Evolutionary conservation across 2,329 filamentous ascomycete genomes (phyloP).

Genomic region (Penicillium psychrosexuale): DNA sequence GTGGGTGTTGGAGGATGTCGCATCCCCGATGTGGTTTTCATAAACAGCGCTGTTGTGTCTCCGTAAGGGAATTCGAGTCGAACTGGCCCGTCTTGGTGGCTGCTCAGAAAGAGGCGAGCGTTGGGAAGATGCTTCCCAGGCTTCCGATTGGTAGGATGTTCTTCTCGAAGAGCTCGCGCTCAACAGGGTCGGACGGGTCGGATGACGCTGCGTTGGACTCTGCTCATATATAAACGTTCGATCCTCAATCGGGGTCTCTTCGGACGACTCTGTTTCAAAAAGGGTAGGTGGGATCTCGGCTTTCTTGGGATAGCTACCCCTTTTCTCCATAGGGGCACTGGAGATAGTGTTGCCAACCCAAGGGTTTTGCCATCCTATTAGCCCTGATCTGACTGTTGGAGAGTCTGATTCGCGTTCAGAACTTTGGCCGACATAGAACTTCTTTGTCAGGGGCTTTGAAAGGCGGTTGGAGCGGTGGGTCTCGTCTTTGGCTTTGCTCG

Average conservation of each 20-base stretch:
- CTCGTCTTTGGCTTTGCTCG: slow-evolving; percentile 32
- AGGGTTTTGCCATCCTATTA: slow-evolving; percentile 35
- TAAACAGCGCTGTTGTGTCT: slow-evolving; percentile 25
- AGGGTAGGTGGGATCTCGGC: slow-evolving; percentile 18
- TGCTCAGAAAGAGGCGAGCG: slow-evolving; percentile 15
- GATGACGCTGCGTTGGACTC: not conserved
- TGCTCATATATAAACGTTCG: not conserved
- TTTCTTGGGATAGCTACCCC: slow-evolving; percentile 8
- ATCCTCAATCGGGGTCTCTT: not conserved
- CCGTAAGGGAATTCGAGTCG: slow-evolving; percentile 27
- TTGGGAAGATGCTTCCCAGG: slow-evolving; percentile 12
- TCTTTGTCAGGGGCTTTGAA: slow-evolving; percentile 37
- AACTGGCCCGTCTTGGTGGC: slow-evolving; percentile 31
- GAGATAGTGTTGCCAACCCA: slow-evolving; percentile 32
- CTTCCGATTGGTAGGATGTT: slow-evolving; percentile 23
- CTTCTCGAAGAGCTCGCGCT: slow-evolving; percentile 18
- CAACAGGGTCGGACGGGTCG: slow-evolving; percentile 13
- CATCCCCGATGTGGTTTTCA: slow-evolving; percentile 18
- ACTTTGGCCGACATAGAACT: slow-evolving; percentile 13
- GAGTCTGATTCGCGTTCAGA: slow-evolving; percentile 13
- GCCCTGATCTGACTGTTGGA: slow-evolving; percentile 10
- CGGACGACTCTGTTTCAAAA: slow-evolving; percentile 12
- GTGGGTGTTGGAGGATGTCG: slow-evolving; percentile 33
- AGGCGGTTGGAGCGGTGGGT: slow-evolving; percentile 36
- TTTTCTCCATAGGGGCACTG: slow-evolving; percentile 4